A percentile compares a stretch with the other conserved stretches of the same genome.
These are phyloP conservation scores for Pythium aristosporum DNA, from an alignment of 352 stramenopile genomes.

Conservation along the genomic window DNA sequence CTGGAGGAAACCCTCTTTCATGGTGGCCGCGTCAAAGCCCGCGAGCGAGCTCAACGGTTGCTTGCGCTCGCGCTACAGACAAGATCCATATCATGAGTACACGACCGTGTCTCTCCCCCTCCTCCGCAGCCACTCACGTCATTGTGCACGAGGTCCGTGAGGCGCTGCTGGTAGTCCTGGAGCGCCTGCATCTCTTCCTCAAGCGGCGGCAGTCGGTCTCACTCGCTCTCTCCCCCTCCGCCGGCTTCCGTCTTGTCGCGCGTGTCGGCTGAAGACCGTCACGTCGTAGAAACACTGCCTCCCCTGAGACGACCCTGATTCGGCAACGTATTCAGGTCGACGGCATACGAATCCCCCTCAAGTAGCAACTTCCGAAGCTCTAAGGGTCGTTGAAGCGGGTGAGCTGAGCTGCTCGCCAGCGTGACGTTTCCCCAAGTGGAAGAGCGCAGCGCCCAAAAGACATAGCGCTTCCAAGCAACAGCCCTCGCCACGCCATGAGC, in stretches of 20 bases:
- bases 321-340: constrained; percentile 3
- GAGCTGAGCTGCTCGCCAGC: constrained; percentile 13
- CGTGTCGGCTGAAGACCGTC: constrained; percentile 18
- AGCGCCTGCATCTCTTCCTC: constrained; percentile 50
- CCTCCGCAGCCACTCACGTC: constrained; percentile 29
- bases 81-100: not conserved
- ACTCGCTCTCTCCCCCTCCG: not conserved
- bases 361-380: constrained; percentile 11
- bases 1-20: constrained; percentile 85
- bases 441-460: not conserved
- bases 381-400: constrained; percentile 15
- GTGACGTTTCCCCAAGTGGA: constrained; percentile 9
- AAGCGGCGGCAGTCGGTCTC: too few species aligned
- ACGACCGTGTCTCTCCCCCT: not conserved
- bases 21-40: constrained; percentile 57
- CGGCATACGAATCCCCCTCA: constrained; percentile 3
- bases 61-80: constrained; percentile 54
- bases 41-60: constrained; percentile 43
- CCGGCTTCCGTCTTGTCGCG: constrained; percentile 17
- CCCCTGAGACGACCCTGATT: constrained; percentile 10
- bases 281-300: constrained; percentile 15
- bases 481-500: constrained; percentile 31
- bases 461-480: not conserved
- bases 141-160: constrained; percentile 77
- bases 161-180: constrained; percentile 75